Evolutionary conservation across 345 rosid genomes (phyloP), one percentile per base, ranked within the genome.

Genomic region (Cardamine occulta): DNA sequence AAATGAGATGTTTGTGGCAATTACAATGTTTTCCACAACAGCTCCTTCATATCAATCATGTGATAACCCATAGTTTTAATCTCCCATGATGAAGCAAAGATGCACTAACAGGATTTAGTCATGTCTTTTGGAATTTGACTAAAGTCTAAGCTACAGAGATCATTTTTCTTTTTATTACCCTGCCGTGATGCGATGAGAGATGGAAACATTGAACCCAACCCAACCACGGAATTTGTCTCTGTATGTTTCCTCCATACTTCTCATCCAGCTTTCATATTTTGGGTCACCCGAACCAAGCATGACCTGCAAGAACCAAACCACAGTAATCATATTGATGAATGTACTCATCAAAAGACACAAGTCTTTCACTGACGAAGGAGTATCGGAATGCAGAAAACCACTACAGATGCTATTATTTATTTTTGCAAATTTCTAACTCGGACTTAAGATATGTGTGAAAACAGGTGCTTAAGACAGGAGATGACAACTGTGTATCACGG

Each of bases 261-360:
- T 91, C 98, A 94, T 94, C 98, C 97, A 94, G 67, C 76, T 84
- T 69, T 94, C 97, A 77, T 53, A 94, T 69, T 77, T 86, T 11
- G 84, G 85, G 57, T 88, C 89, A 58, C 98, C 98, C 39, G 98
- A 91, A 12, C 97, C 97, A 61, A 94, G 96, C 97, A 94, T 94
- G 61, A 94, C 96, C 98, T 94, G 83, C 70, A 52, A 74, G 26
- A 77, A 62, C 67, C 58, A 70, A 35, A 32, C 11, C 54, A 44
- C 45, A 37, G 10, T n/a, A 26, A 34, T 32, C 35, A 54, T 2
- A 8, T 17, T 1, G 23, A 58, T 31, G 17, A 21, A 14, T 4
- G 17, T 42, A 44, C 63, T 10, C 15, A 35, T n/a, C 13, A 15
- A 51, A 24, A 2, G n/a, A 42, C 63, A 29, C 31, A 39, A 9